These are phyloP conservation scores for Pestalotiopsis sp. DNA, from an alignment of 2,329 filamentous ascomycete genomes.

Conservation along the genomic window DNA sequence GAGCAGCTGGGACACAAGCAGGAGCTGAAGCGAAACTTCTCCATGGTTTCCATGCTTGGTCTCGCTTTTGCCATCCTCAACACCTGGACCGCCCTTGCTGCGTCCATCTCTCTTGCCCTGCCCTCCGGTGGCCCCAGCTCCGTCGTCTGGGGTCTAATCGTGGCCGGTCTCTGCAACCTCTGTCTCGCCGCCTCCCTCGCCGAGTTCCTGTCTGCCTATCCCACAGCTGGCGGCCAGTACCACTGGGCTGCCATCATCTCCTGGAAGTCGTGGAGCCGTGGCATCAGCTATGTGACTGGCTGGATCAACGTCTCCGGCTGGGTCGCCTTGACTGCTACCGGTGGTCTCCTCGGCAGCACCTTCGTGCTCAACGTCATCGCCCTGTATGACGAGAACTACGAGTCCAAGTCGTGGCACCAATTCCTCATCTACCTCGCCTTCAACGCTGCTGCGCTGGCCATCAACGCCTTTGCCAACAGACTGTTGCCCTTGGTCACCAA, in stretches of 20 bases:
- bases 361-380: slow-evolving; percentile 68
- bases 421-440: slow-evolving; percentile 73
- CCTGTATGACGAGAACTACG: slow-evolving; percentile 61
- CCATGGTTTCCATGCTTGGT: slow-evolving; percentile 48
- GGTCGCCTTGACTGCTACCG: slow-evolving; percentile 70
- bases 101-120: slow-evolving; percentile 52
- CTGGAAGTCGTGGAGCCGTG: slow-evolving; percentile 61
- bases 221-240: slow-evolving; percentile 64
- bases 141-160: slow-evolving; percentile 72
- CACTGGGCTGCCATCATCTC: slow-evolving; percentile 72
- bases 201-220: slow-evolving; percentile 70
- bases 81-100: slow-evolving; percentile 50
- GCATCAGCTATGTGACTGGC: slow-evolving; percentile 71
- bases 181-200: slow-evolving; percentile 70
- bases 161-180: slow-evolving; percentile 69
- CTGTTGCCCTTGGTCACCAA: slow-evolving; percentile 69
- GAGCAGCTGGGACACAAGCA: slow-evolving; percentile 50
- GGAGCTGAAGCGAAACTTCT: slow-evolving; percentile 53
- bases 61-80: slow-evolving; percentile 53
- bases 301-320: slow-evolving; percentile 77
- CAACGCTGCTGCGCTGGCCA: slow-evolving; percentile 59
- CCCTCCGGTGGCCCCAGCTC: slow-evolving; percentile 72
- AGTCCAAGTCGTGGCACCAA: slow-evolving; percentile 67
- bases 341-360: slow-evolving; percentile 67
- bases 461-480: slow-evolving; percentile 68